Percentiles rank a stretch among this genome's conserved stretches.
phyloP scores from a whole-genome alignment of 148 eudicot genomes.

The Pharnaceum exiguum region DNA sequence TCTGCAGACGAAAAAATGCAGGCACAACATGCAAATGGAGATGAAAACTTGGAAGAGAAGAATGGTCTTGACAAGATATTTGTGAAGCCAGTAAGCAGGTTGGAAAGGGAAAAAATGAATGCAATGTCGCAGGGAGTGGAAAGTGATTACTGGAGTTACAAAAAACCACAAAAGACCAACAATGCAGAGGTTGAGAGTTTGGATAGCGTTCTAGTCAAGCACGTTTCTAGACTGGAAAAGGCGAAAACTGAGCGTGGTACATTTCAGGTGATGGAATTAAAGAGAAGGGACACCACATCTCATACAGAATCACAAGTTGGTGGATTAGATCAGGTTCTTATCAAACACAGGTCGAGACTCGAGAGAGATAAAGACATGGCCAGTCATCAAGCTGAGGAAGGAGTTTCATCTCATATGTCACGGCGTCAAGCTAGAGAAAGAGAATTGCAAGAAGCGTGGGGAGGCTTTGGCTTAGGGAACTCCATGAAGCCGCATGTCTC shows the following conservation, averaged over 20 bases:
- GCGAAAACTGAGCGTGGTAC: conserved; percentile 34
- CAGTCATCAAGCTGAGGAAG: conserved; percentile 1
- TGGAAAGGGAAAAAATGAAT: conserved; percentile 26
- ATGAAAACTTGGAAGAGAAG: not conserved
- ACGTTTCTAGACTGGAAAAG: conserved; percentile 67
- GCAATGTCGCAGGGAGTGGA: conserved; percentile 13
- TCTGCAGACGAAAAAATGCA: too few relatives aligned
- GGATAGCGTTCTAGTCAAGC: conserved; percentile 64
- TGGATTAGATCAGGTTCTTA: conserved; percentile 71
- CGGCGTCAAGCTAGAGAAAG: conserved; percentile 54
- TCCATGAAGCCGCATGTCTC: conserved; percentile 56
- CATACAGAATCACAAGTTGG: conserved; percentile 31
- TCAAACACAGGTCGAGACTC: conserved; percentile 60
- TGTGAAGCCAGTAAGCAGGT: conserved; percentile 24
- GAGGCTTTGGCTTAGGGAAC: conserved; percentile 62
- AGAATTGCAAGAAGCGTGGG: conserved; percentile 70
- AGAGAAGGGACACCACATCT: conserved; percentile 26
- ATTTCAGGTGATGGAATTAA: conserved; percentile 28
- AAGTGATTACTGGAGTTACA: conserved; percentile 5
- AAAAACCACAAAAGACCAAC: conserved; percentile 14
- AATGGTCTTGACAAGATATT: conserved; percentile 3
- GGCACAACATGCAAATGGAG: conserved; percentile 1
- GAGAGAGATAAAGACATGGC: conserved; percentile 57
- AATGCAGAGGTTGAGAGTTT: conserved; percentile 38
- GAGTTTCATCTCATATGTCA: conserved; percentile 24